Evolutionary conservation across 805 yeast genomes (phyloP).

Genomic region (Hanseniaspora nectarophila): DNA sequence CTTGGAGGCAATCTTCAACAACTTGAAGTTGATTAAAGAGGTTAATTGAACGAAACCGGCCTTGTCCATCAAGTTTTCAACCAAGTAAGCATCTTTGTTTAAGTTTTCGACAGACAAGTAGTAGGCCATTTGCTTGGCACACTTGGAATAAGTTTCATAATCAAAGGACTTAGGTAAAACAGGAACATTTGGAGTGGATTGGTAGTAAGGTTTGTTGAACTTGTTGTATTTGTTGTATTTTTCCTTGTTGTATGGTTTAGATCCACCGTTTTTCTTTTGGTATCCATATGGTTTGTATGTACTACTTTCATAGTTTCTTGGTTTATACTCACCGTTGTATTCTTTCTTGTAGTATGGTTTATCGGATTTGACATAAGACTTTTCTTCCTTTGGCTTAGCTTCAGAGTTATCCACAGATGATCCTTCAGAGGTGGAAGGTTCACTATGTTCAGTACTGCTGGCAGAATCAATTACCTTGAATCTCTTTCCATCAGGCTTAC

Average conservation of each 20-base stretch:
- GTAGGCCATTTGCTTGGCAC: slow-evolving; percentile 62
- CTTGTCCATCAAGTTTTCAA: slow-evolving; percentile 31
- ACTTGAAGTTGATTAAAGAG: slow-evolving; percentile 56
- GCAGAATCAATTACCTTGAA: not conserved
- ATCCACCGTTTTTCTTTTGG: slow-evolving; percentile 5
- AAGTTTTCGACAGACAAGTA: slow-evolving; percentile 82
- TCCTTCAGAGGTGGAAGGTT: not conserved
- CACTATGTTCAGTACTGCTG: not conserved
- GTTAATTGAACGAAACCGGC: slow-evolving; percentile 58
- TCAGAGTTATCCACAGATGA: not conserved
- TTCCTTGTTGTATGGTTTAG: slow-evolving; percentile 12
- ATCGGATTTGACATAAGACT: not conserved
- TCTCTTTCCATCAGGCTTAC: not conserved
- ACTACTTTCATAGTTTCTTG: not conserved
- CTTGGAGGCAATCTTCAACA: slow-evolving; percentile 52
- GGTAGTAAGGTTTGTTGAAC: slow-evolving; percentile 14
- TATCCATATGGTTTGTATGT: not conserved
- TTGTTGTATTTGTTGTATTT: slow-evolving; percentile 15
- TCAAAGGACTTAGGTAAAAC: slow-evolving; percentile 16
- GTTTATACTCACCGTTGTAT: not conserved
- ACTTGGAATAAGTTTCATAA: slow-evolving; percentile 24
- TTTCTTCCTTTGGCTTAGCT: not conserved
- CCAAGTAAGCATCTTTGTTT: slow-evolving; percentile 65
- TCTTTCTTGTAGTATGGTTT: slow-evolving; percentile 13
- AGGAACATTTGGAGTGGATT: slow-evolving; percentile 18